Evolutionary conservation across 2,329 filamentous ascomycete species (phyloP), one percentile per base, ranked within the genome.

Genomic region (Ceratocystis alfenasii): DNA sequence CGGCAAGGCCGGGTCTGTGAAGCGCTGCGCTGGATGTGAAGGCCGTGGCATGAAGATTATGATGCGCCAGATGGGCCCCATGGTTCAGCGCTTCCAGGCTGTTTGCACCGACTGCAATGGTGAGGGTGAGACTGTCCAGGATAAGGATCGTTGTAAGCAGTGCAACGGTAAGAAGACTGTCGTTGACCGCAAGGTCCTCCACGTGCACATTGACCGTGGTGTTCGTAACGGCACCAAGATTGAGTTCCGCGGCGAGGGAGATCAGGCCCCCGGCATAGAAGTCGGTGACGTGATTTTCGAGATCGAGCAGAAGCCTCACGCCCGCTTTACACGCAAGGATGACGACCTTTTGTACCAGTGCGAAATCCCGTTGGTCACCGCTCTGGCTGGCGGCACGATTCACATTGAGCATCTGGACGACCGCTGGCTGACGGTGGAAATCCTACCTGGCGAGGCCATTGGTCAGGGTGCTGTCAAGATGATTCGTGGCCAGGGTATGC

Each of bases 1-100:
- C 73, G 94, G 94, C 70, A 99, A 99, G 81, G 93, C 97, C 70
- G 94, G 94, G 70, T 90, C 94, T n/a, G 93, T 97, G 70, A 93
- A 92, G 80, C 89, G 88, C 73, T 99, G 94, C 78, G 74, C 84
- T 50, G 89, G 90, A 73, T 99, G 94, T 76, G 90, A 95, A 73
- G 94, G 94, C 70, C 85, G 88, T 70, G 94, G 94, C 77, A 96
- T 96, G 89, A 97, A 97, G 88, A 96, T 90, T 50, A 97, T 99
- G 93, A 96, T 99, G 94, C 89, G 95, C 75, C 94, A 99, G 79
- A 97, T 99, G 92, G 94, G 94, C 63, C 94, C 94, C 68, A 99
- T 99, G 94, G 97, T 99, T 72, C 95, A 99, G 80, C 90, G 94
- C 67, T 99, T 99, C 86, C 94, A 99, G 82, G 97, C 93, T 36